Conservation (phyloP, 805 yeast genomes). For the Saccharomycopsis sp. region DNA sequence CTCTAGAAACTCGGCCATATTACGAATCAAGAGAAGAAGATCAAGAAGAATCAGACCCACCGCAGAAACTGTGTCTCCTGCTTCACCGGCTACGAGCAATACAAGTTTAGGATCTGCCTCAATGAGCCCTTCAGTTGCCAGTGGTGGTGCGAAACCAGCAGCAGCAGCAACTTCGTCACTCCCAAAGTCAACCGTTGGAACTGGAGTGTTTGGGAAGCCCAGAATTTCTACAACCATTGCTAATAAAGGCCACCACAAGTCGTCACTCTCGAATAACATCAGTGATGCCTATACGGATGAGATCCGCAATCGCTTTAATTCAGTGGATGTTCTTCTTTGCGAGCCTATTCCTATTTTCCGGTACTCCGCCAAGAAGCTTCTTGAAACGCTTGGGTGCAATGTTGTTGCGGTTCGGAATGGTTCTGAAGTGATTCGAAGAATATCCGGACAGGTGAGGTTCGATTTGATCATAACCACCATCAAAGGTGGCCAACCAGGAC, state of each 20-base stretch:
- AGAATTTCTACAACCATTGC: too few species aligned
- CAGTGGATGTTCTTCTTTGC: constrained; percentile 67
- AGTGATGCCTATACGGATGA: too few species aligned
- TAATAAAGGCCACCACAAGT: too few species aligned
- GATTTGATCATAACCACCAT: constrained; percentile 76
- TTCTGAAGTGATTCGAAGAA: constrained; percentile 72
- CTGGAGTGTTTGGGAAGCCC: too few species aligned
- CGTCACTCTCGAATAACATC: too few species aligned
- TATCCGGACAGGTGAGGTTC: constrained; percentile 75
- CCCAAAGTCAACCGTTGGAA: too few species aligned
- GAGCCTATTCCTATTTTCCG: constrained; percentile 82
- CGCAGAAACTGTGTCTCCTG: too few species aligned
- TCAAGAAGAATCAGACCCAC: constrained; percentile 34
- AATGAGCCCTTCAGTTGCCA: too few species aligned
- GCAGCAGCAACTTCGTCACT: too few species aligned
- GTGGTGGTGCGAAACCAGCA: too few species aligned
- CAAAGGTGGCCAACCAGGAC: constrained; percentile 52
- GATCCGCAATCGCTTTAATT: too few species aligned
- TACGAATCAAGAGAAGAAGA: constrained; percentile 45
- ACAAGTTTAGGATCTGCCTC: neutral
- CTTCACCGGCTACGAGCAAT: too few species aligned
- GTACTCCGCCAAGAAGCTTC: constrained; percentile 50
- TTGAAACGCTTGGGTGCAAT: constrained; percentile 67
- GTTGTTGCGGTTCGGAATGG: constrained; percentile 73
- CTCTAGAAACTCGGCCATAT: constrained; percentile 38